Conservation (phyloP, 176 grass and related monocot genomes). For the Microstegium vimineum region DNA sequence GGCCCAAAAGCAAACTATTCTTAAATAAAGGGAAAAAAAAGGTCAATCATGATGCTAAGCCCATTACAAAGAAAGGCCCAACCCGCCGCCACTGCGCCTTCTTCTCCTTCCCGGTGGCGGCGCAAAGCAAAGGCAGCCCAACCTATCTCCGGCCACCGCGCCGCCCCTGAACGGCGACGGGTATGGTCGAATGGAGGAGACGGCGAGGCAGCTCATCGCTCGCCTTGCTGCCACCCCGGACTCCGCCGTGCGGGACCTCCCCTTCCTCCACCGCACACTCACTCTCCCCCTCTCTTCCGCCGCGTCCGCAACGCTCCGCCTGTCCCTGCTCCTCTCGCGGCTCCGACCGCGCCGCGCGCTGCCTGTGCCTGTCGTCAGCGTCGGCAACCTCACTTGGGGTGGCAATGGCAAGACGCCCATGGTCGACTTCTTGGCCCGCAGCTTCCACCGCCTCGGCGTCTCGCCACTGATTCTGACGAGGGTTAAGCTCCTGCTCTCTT, state of each 20-base stretch:
- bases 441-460: constrained; percentile 37
- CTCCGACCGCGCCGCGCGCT: constrained; percentile 38
- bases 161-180: too few relatives aligned
- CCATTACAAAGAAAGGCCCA: not conserved
- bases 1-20: not conserved
- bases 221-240: constrained; percentile 56
- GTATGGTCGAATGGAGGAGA: constrained; percentile 32
- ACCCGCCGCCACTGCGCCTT: not conserved
- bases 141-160: not conserved
- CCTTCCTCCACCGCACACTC: constrained; percentile 47
- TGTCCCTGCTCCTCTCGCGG: constrained; percentile 33
- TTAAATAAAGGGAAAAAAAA: not conserved
- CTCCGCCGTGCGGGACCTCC: constrained; percentile 40
- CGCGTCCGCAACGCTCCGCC: constrained; percentile 40
- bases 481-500: constrained; percentile 14
- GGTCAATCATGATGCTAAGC: not conserved
- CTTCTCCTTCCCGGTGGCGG: not conserved
- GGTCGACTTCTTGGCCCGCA: constrained; percentile 65
- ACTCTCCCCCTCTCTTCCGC: constrained; percentile 66
- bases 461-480: constrained; percentile 70
- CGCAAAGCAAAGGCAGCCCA: not conserved
- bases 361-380: constrained; percentile 67
- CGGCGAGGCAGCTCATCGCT: constrained; percentile 40
- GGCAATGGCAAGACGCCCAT: constrained; percentile 86
- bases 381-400: constrained; percentile 85